These are phyloP conservation scores for Calonectria hawksworthii DNA, from an alignment of 2,329 filamentous ascomycete genomes.

Conservation along the genomic window DNA sequence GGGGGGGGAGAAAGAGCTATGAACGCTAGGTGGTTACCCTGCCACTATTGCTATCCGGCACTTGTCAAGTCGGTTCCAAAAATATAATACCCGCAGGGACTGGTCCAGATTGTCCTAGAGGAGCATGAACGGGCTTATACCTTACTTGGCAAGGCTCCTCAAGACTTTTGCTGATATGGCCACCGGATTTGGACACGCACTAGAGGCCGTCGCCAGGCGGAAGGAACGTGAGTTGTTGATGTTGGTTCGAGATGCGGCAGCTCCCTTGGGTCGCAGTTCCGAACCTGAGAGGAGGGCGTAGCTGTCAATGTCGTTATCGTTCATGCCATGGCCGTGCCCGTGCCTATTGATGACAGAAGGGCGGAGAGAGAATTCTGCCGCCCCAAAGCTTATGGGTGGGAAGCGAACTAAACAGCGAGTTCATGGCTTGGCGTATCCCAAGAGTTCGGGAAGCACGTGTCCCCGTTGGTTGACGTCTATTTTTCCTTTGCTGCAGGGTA, in stretches of 20 bases:
- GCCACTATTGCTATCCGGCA: not conserved
- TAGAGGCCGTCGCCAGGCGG: not conserved
- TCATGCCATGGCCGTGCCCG: not conserved
- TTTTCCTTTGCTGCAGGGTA: not conserved
- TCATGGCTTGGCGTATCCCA: not conserved
- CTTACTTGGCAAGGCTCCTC: not conserved
- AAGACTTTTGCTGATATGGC: not conserved
- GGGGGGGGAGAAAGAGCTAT: not conserved
- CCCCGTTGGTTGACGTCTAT: not conserved
- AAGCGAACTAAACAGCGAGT: not conserved
- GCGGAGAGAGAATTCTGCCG: not conserved
- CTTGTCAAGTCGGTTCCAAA: not conserved
- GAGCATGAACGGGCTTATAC: not conserved
- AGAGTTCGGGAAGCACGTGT: not conserved
- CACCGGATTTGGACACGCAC: not conserved
- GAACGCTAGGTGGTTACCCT: not conserved
- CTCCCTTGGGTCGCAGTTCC: not conserved
- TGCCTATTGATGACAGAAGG: not conserved
- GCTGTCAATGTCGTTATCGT: not conserved
- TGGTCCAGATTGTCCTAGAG: not conserved
- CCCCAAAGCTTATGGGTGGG: not conserved
- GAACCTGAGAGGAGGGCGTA: not conserved
- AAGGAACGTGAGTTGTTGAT: not conserved
- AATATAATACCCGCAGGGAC: not conserved
- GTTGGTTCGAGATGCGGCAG: not conserved